These are phyloP conservation scores for Vaccinium macrocarpon DNA, from an alignment of 148 eudicot genomes.

Conservation along the genomic window DNA sequence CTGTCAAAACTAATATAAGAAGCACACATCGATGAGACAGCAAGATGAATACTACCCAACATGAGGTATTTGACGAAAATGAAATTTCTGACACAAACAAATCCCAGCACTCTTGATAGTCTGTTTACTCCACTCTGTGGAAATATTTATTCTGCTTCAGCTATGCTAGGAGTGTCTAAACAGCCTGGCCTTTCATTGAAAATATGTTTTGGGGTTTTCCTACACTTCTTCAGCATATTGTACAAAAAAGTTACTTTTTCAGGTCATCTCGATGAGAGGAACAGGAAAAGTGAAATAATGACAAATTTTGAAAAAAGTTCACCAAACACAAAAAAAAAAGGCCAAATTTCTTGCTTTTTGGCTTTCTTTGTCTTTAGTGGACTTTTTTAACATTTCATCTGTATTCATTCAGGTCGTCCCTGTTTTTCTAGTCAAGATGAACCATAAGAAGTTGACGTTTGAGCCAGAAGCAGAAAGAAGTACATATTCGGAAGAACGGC, in stretches of 20 bases:
- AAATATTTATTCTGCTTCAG: background rate
- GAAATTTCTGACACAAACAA: background rate
- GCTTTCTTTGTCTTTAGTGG: background rate
- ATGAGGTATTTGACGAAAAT: background rate
- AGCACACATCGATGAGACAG: background rate
- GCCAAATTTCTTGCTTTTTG: background rate
- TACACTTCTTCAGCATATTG: background rate
- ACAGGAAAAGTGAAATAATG: background rate
- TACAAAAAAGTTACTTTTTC: background rate
- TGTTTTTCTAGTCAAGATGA: background rate
- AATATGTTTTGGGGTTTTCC: background rate
- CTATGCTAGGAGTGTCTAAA: background rate
- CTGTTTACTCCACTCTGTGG: background rate
- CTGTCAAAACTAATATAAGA: background rate
- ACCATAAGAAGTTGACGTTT: background rate
- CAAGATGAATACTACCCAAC: background rate
- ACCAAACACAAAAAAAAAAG: background rate
- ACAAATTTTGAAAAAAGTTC: background rate
- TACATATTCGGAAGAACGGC: background rate
- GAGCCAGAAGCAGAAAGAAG: conserved; percentile 1
- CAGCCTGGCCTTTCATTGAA: background rate
- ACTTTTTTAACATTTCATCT: background rate
- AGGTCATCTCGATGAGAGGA: background rate
- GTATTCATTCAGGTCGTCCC: background rate
- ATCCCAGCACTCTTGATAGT: background rate